Conservation (phyloP, 805 yeast species). For the Cyberlindnera bimundalis region DNA sequence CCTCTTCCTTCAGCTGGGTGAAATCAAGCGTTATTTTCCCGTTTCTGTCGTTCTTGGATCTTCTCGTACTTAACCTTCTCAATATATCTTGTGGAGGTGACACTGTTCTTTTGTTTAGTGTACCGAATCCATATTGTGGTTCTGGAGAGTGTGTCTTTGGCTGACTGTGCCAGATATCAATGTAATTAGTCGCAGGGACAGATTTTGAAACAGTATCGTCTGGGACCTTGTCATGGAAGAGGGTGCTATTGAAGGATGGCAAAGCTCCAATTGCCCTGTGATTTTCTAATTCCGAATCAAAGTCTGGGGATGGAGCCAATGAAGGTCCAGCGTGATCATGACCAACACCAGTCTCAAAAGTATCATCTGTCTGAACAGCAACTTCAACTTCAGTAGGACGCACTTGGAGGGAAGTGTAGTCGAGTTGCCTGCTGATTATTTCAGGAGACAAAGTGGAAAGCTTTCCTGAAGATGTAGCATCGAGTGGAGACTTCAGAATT, state of each 20-base stretch:
- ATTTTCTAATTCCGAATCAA: not conserved
- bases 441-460: no score
- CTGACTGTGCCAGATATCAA: slow-evolving; percentile 30
- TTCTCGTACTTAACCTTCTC: slow-evolving; percentile 21
- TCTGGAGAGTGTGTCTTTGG: slow-evolving; percentile 26
- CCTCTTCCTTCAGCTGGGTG: slow-evolving; percentile 4
- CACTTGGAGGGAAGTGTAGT: slow-evolving; percentile 2
- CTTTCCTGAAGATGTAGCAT: not conserved
- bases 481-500: slow-evolving; percentile 4
- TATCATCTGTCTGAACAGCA: slow-evolving; percentile 14
- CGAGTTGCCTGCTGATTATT: not conserved
- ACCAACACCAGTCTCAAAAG: slow-evolving; percentile 8
- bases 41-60: slow-evolving; percentile 13
- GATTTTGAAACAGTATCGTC: slow-evolving; percentile 1
- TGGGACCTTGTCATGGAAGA: slow-evolving; percentile 27
- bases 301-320: not conserved
- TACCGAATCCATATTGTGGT: slow-evolving; percentile 22
- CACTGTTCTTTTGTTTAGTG: slow-evolving; percentile 14
- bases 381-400: slow-evolving; percentile 6
- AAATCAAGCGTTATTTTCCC: slow-evolving; percentile 13
- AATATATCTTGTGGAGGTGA: slow-evolving; percentile 23
- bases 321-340: not conserved
- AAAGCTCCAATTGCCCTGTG: slow-evolving; percentile 9
- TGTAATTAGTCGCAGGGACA: slow-evolving; percentile 23
- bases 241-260: slow-evolving; percentile 23